These are phyloP conservation scores for Bathelium albidoporum DNA, from an alignment of 495 filamentous ascomycete species.

Conservation along the genomic window DNA sequence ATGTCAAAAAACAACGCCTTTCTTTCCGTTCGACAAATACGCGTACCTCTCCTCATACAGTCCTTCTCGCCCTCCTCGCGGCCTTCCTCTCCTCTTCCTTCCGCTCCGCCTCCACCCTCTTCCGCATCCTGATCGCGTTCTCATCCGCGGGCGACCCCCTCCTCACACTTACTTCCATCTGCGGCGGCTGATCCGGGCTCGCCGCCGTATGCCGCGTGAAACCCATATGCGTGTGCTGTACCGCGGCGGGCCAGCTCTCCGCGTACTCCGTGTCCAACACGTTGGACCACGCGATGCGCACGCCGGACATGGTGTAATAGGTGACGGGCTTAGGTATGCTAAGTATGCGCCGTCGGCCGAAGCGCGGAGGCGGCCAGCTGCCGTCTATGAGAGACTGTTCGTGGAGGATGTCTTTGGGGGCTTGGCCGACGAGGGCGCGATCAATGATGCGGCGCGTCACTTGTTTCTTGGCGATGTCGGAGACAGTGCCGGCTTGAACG, in stretches of 20 bases:
- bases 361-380: neutral
- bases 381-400: neutral
- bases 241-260: constrained; percentile 13
- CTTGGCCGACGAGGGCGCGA: neutral
- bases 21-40: neutral
- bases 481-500: neutral
- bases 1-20: neutral
- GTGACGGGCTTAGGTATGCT: neutral
- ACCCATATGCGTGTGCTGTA: constrained; percentile 15
- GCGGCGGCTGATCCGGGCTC: neutral
- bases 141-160: neutral
- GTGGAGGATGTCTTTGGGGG: neutral
- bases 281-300: constrained; percentile 18
- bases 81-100: neutral
- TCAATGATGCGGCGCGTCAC: neutral
- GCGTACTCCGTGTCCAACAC: constrained; percentile 21
- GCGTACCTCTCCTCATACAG: neutral
- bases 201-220: constrained; percentile 9
- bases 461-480: neutral
- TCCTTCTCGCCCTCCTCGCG: neutral
- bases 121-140: neutral
- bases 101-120: neutral
- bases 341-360: neutral
- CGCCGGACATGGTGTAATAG: constrained; percentile 12
- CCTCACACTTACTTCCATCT: neutral